These are phyloP conservation scores for Tilletiopsis washingtonensis DNA, from an alignment of 1,284 basidiomycete genomes.

Conservation along the genomic window DNA sequence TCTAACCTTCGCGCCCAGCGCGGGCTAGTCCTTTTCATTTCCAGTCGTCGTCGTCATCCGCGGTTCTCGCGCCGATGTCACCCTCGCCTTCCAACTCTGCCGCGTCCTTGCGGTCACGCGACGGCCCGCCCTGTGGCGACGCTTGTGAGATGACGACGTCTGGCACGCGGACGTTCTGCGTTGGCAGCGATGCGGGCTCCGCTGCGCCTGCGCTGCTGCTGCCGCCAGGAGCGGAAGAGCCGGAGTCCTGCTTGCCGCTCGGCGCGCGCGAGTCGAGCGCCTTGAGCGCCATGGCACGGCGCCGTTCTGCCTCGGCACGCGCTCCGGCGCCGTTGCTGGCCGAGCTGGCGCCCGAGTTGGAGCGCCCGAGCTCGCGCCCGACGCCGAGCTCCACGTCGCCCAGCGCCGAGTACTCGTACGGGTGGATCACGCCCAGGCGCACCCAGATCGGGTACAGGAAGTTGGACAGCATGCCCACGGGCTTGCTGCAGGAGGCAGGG, in stretches of 20 bases:
- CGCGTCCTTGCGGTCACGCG: not conserved
- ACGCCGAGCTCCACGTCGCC: conserved; percentile 64
- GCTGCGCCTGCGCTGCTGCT: conserved; percentile 4
- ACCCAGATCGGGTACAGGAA: conserved; percentile 59
- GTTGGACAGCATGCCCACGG: conserved; percentile 63
- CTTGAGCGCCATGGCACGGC: conserved; percentile 81
- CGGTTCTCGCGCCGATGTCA: not conserved
- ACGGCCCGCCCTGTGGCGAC: not conserved
- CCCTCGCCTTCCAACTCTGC: not conserved
- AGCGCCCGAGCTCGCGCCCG: conserved; percentile 66
- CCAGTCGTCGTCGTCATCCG: not conserved
- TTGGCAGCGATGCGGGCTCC: not conserved
- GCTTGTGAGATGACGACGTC: not conserved
- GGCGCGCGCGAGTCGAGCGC: conserved; percentile 88
- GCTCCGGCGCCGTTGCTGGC: conserved; percentile 55
- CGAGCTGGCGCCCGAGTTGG: conserved; percentile 47
- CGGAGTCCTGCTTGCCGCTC: no score
- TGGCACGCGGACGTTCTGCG: not conserved
- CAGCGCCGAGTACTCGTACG: conserved; percentile 59
- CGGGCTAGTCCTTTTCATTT: not conserved
- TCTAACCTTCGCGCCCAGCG: not conserved
- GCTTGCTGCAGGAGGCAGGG: no score
- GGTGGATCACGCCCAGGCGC: conserved; percentile 63
- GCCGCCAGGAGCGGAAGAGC: no score
- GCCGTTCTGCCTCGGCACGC: conserved; percentile 32